Conservation (phyloP, 208 protist genomes). For the Trypanosoma avium region DNA sequence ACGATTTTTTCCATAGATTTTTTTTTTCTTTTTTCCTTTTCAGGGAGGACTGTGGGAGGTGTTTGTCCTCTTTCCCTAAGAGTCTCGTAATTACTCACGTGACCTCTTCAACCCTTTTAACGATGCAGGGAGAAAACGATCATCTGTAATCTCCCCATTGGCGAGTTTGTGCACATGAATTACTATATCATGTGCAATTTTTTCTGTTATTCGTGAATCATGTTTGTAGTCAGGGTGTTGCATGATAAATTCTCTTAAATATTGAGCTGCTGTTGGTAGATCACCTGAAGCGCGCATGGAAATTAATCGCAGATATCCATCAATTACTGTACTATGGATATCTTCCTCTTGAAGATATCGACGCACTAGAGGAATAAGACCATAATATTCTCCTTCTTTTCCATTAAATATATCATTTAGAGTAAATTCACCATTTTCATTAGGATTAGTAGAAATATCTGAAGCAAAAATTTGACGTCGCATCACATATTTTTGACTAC, state of each 20-base stretch:
- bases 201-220: slow-evolving; percentile 92
- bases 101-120: slow-evolving; percentile 37
- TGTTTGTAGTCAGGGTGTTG: slow-evolving; percentile 94
- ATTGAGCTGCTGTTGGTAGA: slow-evolving; percentile 93
- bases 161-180: slow-evolving; percentile 69
- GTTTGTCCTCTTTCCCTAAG: too few species aligned
- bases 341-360: slow-evolving; percentile 86
- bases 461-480: slow-evolving; percentile 87
- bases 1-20: too few species aligned
- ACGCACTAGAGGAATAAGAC: slow-evolving; percentile 92
- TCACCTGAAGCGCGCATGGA: slow-evolving; percentile 91
- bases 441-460: slow-evolving; percentile 41
- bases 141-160: slow-evolving; percentile 34
- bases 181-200: slow-evolving; percentile 90
- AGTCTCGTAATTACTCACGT: slow-evolving; percentile 34
- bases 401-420: slow-evolving; percentile 97
- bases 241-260: slow-evolving; percentile 92
- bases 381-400: slow-evolving; percentile 78
- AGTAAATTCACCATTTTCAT: slow-evolving; percentile 80
- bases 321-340: slow-evolving; percentile 51
- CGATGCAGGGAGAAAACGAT: slow-evolving; percentile 59
- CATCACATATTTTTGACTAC: slow-evolving; percentile 93
- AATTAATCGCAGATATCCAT: slow-evolving; percentile 92
- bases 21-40: too few species aligned
- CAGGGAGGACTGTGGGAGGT: too few species aligned